phyloP scores from a whole-genome alignment of 2,329 filamentous ascomycete species.

The Cytospora paraplurivora region DNA sequence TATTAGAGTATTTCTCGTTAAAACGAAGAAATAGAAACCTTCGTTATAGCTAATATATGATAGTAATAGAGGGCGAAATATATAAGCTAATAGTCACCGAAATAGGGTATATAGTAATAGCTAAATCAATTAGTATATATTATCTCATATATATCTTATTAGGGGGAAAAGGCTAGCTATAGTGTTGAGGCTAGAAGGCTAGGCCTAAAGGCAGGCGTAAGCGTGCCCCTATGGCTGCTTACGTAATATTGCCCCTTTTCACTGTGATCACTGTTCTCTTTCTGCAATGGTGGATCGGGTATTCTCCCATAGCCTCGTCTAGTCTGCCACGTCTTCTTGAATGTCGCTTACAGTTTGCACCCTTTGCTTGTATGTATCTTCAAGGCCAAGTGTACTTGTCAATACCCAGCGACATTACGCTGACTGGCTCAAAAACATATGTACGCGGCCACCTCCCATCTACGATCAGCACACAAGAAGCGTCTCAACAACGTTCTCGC shows the following conservation, averaged over 20 bases:
- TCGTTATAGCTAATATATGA: too few species aligned
- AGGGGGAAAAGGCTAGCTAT: too few species aligned
- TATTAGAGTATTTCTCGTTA: too few species aligned
- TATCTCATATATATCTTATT: too few species aligned
- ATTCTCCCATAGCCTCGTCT: neutral
- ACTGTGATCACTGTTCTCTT: neutral
- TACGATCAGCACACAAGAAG: neutral
- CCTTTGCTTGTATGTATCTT: slow-evolving; percentile 10
- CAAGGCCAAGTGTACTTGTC: neutral
- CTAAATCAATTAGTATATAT: too few species aligned
- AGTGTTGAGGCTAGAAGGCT: too few species aligned
- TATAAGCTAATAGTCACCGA: too few species aligned
- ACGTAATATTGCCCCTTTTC: neutral
- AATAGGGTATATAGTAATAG: too few species aligned
- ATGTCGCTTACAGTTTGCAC: slow-evolving; percentile 3
- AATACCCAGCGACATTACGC: neutral
- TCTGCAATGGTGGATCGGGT: neutral
- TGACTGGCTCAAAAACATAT: neutral
- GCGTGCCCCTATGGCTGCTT: too few species aligned
- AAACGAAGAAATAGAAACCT: too few species aligned
- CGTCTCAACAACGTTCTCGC: neutral
- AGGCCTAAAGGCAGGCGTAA: too few species aligned
- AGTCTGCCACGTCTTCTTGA: neutral
- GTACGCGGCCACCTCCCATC: neutral
- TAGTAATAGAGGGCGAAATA: too few species aligned